Conservation (phyloP, 148 eudicot genomes). For the Chenopodium berlandieri region DNA sequence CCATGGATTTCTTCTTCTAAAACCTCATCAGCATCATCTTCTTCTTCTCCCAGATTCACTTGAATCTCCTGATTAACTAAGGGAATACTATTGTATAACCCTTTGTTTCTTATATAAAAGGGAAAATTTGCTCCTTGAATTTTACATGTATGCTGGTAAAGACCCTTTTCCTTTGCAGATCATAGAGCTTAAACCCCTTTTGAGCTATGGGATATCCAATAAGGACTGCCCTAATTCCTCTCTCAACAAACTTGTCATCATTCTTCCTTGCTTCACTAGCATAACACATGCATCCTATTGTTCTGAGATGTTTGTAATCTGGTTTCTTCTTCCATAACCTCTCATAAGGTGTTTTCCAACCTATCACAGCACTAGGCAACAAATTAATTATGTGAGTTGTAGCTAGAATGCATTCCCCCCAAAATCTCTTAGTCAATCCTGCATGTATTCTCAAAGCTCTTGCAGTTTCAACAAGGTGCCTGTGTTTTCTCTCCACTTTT, state of each 20-base stretch:
- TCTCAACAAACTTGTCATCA: not conserved
- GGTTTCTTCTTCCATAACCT: not conserved
- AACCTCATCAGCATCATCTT: too few relatives aligned
- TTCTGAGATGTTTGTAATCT: not conserved
- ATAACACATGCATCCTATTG: not conserved
- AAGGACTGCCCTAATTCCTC: not conserved
- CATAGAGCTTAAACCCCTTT: not conserved
- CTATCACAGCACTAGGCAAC: not conserved
- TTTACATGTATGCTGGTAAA: not conserved
- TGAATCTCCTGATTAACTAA: not conserved
- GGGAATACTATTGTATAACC: not conserved
- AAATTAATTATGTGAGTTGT: not conserved
- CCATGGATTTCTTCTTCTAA: not conserved
- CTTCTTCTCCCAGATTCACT: not conserved
- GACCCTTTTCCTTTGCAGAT: not conserved
- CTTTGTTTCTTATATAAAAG: not conserved
- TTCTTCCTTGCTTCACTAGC: not conserved
- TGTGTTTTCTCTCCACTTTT: not conserved
- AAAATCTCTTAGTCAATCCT: not conserved
- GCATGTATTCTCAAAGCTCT: not conserved
- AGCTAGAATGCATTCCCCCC: not conserved
- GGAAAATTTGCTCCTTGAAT: not conserved
- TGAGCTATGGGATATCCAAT: not conserved
- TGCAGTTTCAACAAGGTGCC: not conserved
- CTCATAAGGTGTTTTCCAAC: not conserved